A percentile compares a stretch with the other conserved stretches of the same genome.
These are phyloP conservation scores for Eimeria zaria DNA, from an alignment of 169 alveolate genomes.

Conservation along the genomic window DNA sequence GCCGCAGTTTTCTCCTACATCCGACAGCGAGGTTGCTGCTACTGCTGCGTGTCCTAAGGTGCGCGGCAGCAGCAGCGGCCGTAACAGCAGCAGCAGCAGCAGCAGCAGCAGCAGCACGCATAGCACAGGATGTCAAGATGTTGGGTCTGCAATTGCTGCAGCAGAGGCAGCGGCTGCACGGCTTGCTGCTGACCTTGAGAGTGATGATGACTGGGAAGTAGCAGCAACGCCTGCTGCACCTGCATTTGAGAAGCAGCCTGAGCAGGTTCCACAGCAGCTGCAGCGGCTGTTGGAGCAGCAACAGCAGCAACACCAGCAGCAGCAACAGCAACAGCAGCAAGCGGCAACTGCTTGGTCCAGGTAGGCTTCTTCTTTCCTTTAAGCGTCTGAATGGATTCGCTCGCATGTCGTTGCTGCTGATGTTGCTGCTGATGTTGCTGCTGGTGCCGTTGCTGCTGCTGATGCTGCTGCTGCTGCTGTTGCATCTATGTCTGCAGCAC, in stretches of 20 bases:
- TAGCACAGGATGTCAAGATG: neutral
- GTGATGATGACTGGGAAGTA: conserved; percentile 52
- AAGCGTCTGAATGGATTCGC: neutral
- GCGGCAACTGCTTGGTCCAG: neutral
- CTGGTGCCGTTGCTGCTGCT: neutral
- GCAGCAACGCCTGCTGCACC: neutral
- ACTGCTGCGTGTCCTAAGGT: neutral
- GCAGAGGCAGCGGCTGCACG: conserved; percentile 49
- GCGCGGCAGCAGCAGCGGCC: neutral
- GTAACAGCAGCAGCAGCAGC: neutral
- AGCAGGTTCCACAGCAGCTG: conserved; percentile 40
- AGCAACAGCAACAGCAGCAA: conserved; percentile 46
- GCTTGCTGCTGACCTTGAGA: conserved; percentile 27
- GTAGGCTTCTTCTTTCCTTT: neutral
- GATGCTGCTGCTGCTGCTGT: neutral
- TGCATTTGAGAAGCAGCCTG: neutral
- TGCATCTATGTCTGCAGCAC: conserved; percentile 12
- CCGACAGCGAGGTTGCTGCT: conserved; percentile 8
- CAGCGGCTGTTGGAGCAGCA: conserved; percentile 54
- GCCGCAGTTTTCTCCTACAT: conserved; percentile 14
- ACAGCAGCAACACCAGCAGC: conserved; percentile 42
- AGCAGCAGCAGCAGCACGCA: neutral
- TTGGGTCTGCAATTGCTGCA: neutral
- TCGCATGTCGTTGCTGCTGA: neutral
- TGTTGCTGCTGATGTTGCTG: conserved; percentile 9